Base-by-base conservation (phyloP, 345 rosid species). In the Toxicodendron radicans region DNA sequence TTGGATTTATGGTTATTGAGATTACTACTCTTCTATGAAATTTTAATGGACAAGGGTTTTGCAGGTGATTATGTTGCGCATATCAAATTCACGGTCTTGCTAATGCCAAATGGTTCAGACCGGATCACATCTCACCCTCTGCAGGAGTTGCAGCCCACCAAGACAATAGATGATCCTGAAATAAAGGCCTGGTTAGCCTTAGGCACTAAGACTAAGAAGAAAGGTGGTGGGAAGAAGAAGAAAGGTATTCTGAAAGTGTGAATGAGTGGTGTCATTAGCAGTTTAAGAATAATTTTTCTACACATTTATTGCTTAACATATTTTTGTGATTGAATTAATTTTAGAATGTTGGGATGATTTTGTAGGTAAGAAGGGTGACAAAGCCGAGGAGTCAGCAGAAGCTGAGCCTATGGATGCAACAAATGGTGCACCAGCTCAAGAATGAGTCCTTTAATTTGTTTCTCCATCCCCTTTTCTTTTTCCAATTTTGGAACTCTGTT, bases 41-140 rank as follows among this genome's bases (percentile, higher is more conserved):
- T 38, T 38, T 38, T 7, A 38, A 2, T 57, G 68, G 18, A 45
- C 35, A 9, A n/a, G 69, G 59, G 7, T 52, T 18, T 71, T 75
- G 72, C 85, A 96, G 99, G 98, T 63, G 98, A 92, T 78, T 82
- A 66, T 49, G 97, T 90, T 76, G 99, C 98, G 12, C 99, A 92
- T 78, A 88, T 90, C 52, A 96, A 96, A 66, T 93, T 93, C 86
- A 93, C 98, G 0, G 98, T 93, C 5, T 68, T 96, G 84, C 81
- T 96, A 46, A 93, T 96, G 99, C 98, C 98, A 3, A 96, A 96
- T 58, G 99, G 99, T 30, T 93, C 99, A 4, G 99, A 95, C 66
- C 80, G 92, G 78, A 82, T 95, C 76, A 93, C 98, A 32, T 85
- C 95, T 27, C 97, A 93, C 75, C 10, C 89, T 13, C 76, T 92